These are phyloP conservation scores for Penicillium palitans DNA, from an alignment of 2,329 filamentous ascomycete genomes.

Conservation along the genomic window DNA sequence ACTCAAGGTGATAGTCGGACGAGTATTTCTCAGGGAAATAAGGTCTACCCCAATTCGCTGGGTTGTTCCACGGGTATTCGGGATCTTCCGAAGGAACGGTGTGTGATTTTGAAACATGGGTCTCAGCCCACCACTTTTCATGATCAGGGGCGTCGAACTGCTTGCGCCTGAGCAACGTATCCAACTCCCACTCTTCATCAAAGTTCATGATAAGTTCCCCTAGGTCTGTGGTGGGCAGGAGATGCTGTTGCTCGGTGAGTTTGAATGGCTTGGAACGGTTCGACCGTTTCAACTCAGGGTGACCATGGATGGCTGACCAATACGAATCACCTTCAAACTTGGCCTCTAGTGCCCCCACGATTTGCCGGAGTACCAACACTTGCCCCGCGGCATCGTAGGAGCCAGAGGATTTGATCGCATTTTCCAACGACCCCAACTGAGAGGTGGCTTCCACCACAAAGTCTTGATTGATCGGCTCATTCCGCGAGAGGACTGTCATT, in stretches of 20 bases:
- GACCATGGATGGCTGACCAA: constrained; percentile 9
- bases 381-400: background rate
- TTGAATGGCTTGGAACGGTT: constrained; percentile 2
- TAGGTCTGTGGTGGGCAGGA: constrained; percentile 7
- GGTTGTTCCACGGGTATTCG: constrained; percentile 6
- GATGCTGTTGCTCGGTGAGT: background rate
- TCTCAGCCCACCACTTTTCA: constrained; percentile 14
- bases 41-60: constrained; percentile 13
- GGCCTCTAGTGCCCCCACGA: constrained; percentile 8
- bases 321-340: constrained; percentile 12
- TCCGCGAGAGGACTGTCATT: constrained; percentile 38
- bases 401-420: background rate
- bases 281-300: constrained; percentile 5
- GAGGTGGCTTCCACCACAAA: constrained; percentile 36
- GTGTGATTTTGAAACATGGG: background rate
- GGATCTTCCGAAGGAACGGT: constrained; percentile 10
- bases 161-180: constrained; percentile 13
- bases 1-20: constrained; percentile 5
- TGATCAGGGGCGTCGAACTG: constrained; percentile 6
- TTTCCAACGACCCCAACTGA: background rate
- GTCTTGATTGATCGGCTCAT: constrained; percentile 31
- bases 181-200: constrained; percentile 27
- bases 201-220: constrained; percentile 17
- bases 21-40: constrained; percentile 7
- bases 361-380: background rate